These are phyloP conservation scores for Tetrapyrgos nigripes DNA, from an alignment of 1,284 basidiomycete genomes.

Conservation along the genomic window DNA sequence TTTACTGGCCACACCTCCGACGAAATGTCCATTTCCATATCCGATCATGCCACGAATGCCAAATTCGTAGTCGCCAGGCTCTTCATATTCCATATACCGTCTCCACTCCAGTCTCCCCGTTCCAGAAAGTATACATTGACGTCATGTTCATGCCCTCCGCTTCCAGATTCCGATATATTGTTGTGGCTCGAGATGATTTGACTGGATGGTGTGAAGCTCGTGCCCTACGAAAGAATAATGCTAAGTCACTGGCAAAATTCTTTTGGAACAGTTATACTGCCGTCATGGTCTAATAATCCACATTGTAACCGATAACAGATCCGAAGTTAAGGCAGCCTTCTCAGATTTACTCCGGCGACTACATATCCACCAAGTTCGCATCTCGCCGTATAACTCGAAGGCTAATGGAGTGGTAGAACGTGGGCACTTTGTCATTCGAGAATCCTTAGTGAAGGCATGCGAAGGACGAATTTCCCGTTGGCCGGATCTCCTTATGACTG, in stretches of 20 bases:
- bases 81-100: constrained; percentile 25
- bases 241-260: constrained; percentile 28
- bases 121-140: constrained; percentile 40
- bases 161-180: constrained; percentile 15
- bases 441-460: constrained; percentile 29
- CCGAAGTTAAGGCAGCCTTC: constrained; percentile 29
- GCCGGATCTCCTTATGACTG: constrained; percentile 6
- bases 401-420: constrained; percentile 33
- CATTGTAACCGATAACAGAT: constrained; percentile 7
- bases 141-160: constrained; percentile 27
- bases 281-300: constrained; percentile 44
- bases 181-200: neutral
- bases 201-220: constrained; percentile 32
- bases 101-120: constrained; percentile 28
- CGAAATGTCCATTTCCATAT: constrained; percentile 29
- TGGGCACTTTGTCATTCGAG: constrained; percentile 28
- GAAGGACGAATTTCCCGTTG: constrained; percentile 11
- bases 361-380: constrained; percentile 21
- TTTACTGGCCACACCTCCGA: constrained; percentile 19
- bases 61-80: constrained; percentile 28
- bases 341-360: constrained; percentile 19
- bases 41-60: neutral
- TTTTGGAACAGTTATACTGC: constrained; percentile 31
- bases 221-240: neutral
- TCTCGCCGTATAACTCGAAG: constrained; percentile 32